Base-by-base conservation (phyloP, 2,329 filamentous ascomycete genomes). In the Trichoderma sp. region DNA sequence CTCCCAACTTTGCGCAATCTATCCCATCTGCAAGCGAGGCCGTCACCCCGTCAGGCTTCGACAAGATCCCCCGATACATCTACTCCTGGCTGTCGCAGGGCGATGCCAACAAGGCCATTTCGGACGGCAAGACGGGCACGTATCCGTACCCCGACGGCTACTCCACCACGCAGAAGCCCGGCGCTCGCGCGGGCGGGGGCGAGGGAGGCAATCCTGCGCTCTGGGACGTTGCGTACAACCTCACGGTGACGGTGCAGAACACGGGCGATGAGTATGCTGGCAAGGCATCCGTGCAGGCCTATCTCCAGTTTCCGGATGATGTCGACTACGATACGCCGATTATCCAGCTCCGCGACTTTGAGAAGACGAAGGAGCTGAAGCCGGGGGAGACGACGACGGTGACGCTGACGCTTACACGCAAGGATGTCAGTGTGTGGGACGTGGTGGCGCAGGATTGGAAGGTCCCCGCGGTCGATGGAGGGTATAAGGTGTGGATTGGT, bases 391-490 rank as follows among this genome's bases (percentile, higher is more conserved):
- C 75, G 3, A 75, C 76, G 64, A 81, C 76, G 0, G 82, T 92
- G 0, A 79, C 81, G 21, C 80, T 92, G 70, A 77, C 79, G 0
- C 70, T 92, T 64, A 90, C 83, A 7, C 82, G 90, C 64, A 85
- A 88, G 70, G 90, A 92, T 72, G 64, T 92, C 63, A 91, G 89
- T 69, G 88, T 90, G 52, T 92, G 90, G 90, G 88, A 90, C 72
- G 83, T 86, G 0, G 75, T 78, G 6, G 73, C 78, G 47, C 89
- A 91, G 77, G 91, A 92, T 69, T 93, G 90, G 90, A 81, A 86
- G 1, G 74, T 82, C 9, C 78, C 78, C 5, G 71, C 67, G 0
- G 71, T 76, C 1, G 71, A 76, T 39, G 78, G 78, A 2, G 69
- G 65, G 21, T 80, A 79, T 50, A 76, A 71, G 63, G 68, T 80